Conservation (phyloP, 768 basidiomycete genomes). For the Trametes punicea region DNA sequence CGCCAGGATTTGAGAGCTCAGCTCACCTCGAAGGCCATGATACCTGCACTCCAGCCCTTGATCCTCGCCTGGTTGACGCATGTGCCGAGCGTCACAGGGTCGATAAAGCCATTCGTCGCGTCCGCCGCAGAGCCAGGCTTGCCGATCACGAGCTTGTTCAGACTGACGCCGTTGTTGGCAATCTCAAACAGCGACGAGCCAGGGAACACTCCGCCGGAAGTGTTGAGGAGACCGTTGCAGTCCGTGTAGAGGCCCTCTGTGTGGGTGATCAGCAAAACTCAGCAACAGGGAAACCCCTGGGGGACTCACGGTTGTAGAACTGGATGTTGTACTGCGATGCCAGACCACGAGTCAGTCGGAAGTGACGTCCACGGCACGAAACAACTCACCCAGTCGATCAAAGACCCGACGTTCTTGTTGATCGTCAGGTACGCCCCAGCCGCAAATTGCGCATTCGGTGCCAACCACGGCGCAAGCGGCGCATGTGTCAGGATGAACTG, state of each 20-base stretch:
- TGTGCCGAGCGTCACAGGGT: conserved; percentile 18
- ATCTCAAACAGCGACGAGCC: conserved; percentile 43
- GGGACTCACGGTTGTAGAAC: conserved; percentile 34
- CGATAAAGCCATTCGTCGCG: conserved; percentile 54
- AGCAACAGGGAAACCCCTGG: not conserved
- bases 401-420: conserved; percentile 36
- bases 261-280: conserved; percentile 24
- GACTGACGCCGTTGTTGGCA: conserved; percentile 47
- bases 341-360: not conserved
- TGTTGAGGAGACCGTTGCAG: conserved; percentile 35
- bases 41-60: conserved; percentile 10
- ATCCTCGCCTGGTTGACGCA: conserved; percentile 11
- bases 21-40: conserved; percentile 12
- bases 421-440: conserved; percentile 41
- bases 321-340: conserved; percentile 41
- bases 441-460: conserved; percentile 24
- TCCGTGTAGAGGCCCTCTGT: conserved; percentile 32
- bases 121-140: conserved; percentile 44
- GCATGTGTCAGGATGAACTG: conserved; percentile 30
- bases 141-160: conserved; percentile 68
- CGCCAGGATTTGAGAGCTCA: not conserved
- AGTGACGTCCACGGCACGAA: not conserved
- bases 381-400: conserved; percentile 42
- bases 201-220: conserved; percentile 38
- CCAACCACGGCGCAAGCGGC: not conserved